Evolutionary conservation across 306 rosid species (phyloP), one percentile per base, ranked within the genome.

Genomic region (Aeschynomene evenia): DNA sequence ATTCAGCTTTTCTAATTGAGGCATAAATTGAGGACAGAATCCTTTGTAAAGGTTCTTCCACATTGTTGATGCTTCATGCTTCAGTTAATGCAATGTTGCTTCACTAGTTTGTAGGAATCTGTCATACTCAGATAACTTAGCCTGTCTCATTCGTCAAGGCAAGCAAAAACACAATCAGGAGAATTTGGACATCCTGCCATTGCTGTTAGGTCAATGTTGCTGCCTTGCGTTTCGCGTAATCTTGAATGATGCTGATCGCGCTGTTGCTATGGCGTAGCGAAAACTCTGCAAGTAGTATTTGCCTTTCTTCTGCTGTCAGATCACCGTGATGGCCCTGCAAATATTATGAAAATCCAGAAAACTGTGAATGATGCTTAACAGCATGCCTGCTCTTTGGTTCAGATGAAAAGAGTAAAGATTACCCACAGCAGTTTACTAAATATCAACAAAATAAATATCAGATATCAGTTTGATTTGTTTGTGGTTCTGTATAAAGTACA

Each of bases 291-390:
- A 94, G 88, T 70, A 94, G 83, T 62, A 90, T 90, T 75, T 87
- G 91, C 20, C 85, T 82, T 80, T 90, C 92, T 65, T 85, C 87
- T 23, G 12, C 26, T 20, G 95, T 82, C 48, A 94, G 84, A 75
- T 94, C 98, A 9, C 96, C 97, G 15, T 87, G 97, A 71, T 28
- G 39, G 21, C 97, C 98, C 98, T 90, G 86, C 59, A 82, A 40
- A 51, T 45, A 16, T 51, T 2, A 19, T 14, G 48, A 18, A 75
- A 52, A 71, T 66, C 37, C 55, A 24, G 63, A 22, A 62, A 62
- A 46, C 50, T 16, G 16, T 16, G 20, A 73, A 40, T 16, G 14
- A 2, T 9, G 3, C 45, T 39, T 26, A 4, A 46, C 9, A 64
- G n/a, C 22, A 54, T 19, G 72, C 22, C 54, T 11, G 36, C 26